Percentiles rank a stretch among this genome's conserved stretches.
These are phyloP conservation scores for Paraphaeosphaeria minitans DNA, from an alignment of 2,329 filamentous ascomycete genomes.

Conservation along the genomic window DNA sequence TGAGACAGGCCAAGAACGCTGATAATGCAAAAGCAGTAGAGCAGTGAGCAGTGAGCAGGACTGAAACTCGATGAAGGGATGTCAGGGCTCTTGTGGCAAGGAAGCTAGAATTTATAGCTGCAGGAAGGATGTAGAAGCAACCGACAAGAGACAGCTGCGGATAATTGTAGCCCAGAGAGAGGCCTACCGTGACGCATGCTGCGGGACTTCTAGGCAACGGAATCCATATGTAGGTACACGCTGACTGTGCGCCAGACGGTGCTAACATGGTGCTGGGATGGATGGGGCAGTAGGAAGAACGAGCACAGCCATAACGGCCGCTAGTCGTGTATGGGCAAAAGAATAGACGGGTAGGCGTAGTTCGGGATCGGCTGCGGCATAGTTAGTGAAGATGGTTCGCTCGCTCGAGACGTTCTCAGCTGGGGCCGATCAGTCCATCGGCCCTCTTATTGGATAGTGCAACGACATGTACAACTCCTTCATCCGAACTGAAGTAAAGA, in stretches of 20 bases:
- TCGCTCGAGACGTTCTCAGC: slow-evolving; percentile 41
- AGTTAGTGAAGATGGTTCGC: slow-evolving; percentile 30
- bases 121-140: slow-evolving; percentile 16
- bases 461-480: slow-evolving; percentile 26
- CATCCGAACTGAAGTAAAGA: slow-evolving; percentile 17
- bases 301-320: slow-evolving; percentile 45
- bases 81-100: slow-evolving; percentile 22
- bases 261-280: slow-evolving; percentile 35
- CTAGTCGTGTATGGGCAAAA: slow-evolving; percentile 32
- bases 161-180: slow-evolving; percentile 35
- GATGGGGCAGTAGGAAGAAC: slow-evolving; percentile 35
- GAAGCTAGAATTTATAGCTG: slow-evolving; percentile 43
- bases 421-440: slow-evolving; percentile 28
- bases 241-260: slow-evolving; percentile 38
- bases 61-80: slow-evolving; percentile 21
- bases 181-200: slow-evolving; percentile 34
- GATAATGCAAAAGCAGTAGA: slow-evolving; percentile 16
- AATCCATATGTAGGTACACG: slow-evolving; percentile 39
- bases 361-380: slow-evolving; percentile 33
- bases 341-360: slow-evolving; percentile 28
- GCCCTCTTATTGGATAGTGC: slow-evolving; percentile 30
- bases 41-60: slow-evolving; percentile 19
- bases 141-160: slow-evolving; percentile 24
- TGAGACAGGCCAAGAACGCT: slow-evolving; percentile 19
- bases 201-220: slow-evolving; percentile 45